These are phyloP conservation scores for Tetrahymena elliotti DNA, from an alignment of 73 alveolate genomes.

Conservation along the genomic window DNA sequence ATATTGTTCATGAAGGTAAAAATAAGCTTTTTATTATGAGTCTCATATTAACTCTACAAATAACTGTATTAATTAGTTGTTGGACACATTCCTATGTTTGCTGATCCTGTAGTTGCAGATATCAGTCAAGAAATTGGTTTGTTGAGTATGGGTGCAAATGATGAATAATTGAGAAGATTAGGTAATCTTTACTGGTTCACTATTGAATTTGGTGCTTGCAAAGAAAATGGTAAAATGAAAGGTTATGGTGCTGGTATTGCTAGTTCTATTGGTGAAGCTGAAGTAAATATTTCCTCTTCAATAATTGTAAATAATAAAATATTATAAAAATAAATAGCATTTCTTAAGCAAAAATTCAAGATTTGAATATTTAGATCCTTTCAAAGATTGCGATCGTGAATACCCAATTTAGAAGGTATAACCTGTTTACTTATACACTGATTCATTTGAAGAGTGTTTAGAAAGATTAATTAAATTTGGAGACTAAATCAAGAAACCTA, in stretches of 20 bases:
- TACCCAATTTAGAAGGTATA: neutral
- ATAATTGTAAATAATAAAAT: neutral
- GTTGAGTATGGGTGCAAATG: conserved; percentile 54
- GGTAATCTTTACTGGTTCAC: conserved; percentile 59
- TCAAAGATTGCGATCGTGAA: neutral
- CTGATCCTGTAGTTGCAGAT: conserved; percentile 60
- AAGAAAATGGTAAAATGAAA: conserved; percentile 33
- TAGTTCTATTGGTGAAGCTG: conserved; percentile 35
- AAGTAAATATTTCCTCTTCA: neutral
- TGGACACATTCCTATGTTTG: conserved; percentile 74
- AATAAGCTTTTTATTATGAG: neutral
- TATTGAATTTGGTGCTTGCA: conserved; percentile 55
- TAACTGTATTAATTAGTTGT: conserved; percentile 9
- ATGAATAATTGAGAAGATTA: conserved; percentile 34
- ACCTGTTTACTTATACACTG: neutral
- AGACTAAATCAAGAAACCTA: conserved; percentile 8
- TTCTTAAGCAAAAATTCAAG: neutral
- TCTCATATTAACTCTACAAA: neutral
- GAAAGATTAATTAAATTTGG: conserved; percentile 12
- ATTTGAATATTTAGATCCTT: conserved; percentile 20
- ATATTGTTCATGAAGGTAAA: conserved; percentile 44
- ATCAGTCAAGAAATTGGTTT: conserved; percentile 64
- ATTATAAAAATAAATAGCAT: neutral
- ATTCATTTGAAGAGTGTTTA: conserved; percentile 1
- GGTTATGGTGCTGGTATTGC: conserved; percentile 65